Conservation (phyloP, 2,329 filamentous ascomycete genomes). For the Diaporthe sp. region DNA sequence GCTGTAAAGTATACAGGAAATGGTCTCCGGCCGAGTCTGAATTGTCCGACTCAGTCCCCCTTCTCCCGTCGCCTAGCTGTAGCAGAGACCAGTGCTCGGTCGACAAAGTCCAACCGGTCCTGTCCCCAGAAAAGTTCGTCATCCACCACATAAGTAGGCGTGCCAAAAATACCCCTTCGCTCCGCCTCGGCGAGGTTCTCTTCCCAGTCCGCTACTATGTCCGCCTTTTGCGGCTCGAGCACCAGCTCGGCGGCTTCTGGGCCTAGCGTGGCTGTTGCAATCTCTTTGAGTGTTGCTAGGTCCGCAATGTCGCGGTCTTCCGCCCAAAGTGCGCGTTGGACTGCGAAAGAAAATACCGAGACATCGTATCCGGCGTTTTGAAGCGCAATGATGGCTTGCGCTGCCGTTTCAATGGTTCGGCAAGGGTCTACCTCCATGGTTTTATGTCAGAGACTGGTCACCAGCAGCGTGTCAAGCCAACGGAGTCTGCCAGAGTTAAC, state of each 20-base stretch:
- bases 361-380: conserved; percentile 6
- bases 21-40: too few relatives aligned
- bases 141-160: conserved; percentile 25
- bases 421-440: conserved; percentile 1
- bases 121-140: conserved; percentile 30
- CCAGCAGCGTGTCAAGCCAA: too few relatives aligned
- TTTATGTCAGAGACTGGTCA: not conserved
- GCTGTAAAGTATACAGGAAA: not conserved
- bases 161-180: conserved; percentile 15
- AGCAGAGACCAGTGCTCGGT: conserved; percentile 12
- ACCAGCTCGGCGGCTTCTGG: not conserved
- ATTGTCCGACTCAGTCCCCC: not conserved
- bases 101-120: conserved; percentile 21
- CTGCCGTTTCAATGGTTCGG: conserved; percentile 21
- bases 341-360: conserved; percentile 13
- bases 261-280: not conserved
- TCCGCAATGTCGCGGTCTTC: conserved; percentile 25
- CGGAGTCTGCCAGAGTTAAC: not conserved
- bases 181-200: conserved; percentile 18
- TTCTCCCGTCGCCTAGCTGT: not conserved
- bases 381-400: conserved; percentile 21
- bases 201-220: conserved; percentile 11
- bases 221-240: not conserved
- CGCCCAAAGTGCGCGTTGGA: conserved; percentile 23
- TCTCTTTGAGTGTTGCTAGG: conserved; percentile 10